Conservation (phyloP, 2,329 filamentous ascomycete species). For the Aureobasidium sp. region DNA sequence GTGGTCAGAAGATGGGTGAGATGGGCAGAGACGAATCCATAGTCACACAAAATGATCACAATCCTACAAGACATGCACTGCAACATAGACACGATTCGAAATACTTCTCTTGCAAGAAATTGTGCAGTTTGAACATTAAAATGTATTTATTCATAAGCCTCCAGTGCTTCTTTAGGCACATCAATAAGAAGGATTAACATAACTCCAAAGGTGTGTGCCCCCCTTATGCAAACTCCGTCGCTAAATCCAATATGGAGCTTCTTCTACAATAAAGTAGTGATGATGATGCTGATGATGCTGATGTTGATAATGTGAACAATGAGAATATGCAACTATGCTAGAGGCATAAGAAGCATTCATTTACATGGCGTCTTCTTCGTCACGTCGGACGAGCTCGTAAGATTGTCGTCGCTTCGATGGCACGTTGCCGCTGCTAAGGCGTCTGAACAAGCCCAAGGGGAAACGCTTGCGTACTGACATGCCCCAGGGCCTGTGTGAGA, state of each 20-base stretch:
- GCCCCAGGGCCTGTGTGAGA: slow-evolving; percentile 12
- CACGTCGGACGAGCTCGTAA: slow-evolving; percentile 17
- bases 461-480: slow-evolving; percentile 10
- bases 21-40: slow-evolving; percentile 57
- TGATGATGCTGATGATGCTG: neutral
- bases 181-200: neutral
- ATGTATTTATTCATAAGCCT: neutral
- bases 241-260: neutral
- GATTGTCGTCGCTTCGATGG: slow-evolving; percentile 15
- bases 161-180: too few relatives aligned
- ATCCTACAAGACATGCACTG: neutral
- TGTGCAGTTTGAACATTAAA: neutral
- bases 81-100: neutral
- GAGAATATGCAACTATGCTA: neutral
- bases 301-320: neutral
- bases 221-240: neutral
- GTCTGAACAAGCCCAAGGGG: slow-evolving; percentile 15
- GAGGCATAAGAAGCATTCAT: neutral
- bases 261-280: neutral
- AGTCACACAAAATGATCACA: neutral
- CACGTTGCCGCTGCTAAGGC: slow-evolving; percentile 11
- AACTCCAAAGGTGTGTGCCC: neutral
- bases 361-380: slow-evolving; percentile 9
- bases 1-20: slow-evolving; percentile 77
- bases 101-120: neutral